Evolutionary conservation across 148 eudicot genomes (phyloP).

Genomic region (Heliamphora exappendiculata): DNA sequence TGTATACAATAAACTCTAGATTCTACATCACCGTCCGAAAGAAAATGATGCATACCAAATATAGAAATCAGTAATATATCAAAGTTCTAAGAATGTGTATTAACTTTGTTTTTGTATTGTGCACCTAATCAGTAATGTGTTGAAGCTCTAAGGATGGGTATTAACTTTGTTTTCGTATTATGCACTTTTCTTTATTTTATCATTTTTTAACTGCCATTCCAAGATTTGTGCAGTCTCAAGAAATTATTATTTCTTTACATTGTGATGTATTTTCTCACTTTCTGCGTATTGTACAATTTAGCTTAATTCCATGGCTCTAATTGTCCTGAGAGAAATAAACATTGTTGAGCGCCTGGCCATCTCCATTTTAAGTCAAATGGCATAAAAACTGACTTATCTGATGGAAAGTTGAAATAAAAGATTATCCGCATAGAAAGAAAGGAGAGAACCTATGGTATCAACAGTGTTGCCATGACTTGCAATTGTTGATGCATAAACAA

Average conservation of each 20-base stretch:
- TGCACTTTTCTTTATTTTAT: background rate
- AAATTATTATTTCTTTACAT: background rate
- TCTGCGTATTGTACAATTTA: background rate
- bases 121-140: background rate
- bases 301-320: background rate
- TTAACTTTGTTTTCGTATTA: background rate
- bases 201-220: background rate
- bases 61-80: background rate
- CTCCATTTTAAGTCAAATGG: no score
- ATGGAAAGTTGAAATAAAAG: no score
- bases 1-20: background rate
- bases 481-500: no score
- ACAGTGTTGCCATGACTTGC: no score
- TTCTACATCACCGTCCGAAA: conserved; percentile 1
- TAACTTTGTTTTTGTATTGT: background rate
- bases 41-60: background rate
- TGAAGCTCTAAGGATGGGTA: background rate
- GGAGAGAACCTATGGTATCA: no score
- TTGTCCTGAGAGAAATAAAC: no score
- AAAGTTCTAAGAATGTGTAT: background rate
- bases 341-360: no score
- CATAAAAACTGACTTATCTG: no score
- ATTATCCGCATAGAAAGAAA: no score
- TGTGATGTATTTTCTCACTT: background rate
- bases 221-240: background rate